A percentile compares a stretch with the other conserved stretches of the same genome.
These are phyloP conservation scores for Verbena officinalis DNA, from an alignment of 257 asterid genomes.

Conservation along the genomic window DNA sequence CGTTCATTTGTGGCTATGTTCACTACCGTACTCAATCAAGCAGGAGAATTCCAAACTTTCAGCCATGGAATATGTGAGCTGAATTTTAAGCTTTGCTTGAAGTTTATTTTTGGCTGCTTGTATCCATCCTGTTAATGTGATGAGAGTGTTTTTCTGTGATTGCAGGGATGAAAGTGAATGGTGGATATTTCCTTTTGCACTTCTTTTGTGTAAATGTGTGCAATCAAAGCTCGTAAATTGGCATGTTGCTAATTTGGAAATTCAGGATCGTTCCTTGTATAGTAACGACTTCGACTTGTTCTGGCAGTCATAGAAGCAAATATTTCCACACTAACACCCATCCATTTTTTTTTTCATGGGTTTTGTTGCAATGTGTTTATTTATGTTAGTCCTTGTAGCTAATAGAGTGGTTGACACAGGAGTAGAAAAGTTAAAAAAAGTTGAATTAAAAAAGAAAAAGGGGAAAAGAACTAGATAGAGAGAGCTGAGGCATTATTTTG, in stretches of 20 bases:
- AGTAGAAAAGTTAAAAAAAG: constrained; percentile 47
- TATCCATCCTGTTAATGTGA: background rate
- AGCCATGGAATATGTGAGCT: constrained; percentile 96
- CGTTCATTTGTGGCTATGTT: constrained; percentile 79
- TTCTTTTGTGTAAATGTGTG: constrained; percentile 81
- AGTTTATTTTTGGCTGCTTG: background rate
- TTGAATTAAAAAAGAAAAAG: constrained; percentile 21
- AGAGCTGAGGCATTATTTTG: constrained; percentile 53
- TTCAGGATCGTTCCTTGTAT: constrained; percentile 92
- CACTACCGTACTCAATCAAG: constrained; percentile 71
- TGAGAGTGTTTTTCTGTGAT: constrained; percentile 10
- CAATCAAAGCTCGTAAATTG: constrained; percentile 89
- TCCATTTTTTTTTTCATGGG: constrained; percentile 56
- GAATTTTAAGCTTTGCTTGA: constrained; percentile 1
- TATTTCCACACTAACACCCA: constrained; percentile 58
- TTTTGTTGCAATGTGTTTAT: constrained; percentile 39
- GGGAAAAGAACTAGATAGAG: constrained; percentile 40
- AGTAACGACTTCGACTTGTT: constrained; percentile 85
- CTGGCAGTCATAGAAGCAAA: constrained; percentile 77
- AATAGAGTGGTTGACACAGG: constrained; percentile 51
- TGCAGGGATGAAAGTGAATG: constrained; percentile 98
- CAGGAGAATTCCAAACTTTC: constrained; percentile 68
- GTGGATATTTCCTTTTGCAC: constrained; percentile 96
- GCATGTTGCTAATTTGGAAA: constrained; percentile 95
- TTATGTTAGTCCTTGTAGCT: constrained; percentile 39